Evolutionary conservation across 208 protist species (phyloP).

Genomic region (Leptomonas seymouri): DNA sequence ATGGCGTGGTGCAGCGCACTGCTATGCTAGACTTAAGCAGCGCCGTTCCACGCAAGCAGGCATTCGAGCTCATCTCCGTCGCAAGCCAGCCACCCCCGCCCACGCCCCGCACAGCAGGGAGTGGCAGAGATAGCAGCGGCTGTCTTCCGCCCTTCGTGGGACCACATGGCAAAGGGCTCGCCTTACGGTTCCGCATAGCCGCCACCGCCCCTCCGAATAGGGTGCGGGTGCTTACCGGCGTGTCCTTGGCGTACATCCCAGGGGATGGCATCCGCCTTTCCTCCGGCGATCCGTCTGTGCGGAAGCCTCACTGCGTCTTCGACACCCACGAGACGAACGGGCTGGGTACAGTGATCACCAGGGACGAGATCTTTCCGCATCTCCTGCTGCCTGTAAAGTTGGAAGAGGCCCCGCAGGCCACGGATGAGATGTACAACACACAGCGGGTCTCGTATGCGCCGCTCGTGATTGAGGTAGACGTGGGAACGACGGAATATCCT

Average conservation of each 20-base stretch:
- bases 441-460: conserved; percentile 32
- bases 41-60: conserved; percentile 27
- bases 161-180: conserved; percentile 4
- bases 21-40: conserved; percentile 47
- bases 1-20: conserved; percentile 43
- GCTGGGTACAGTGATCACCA: conserved; percentile 14
- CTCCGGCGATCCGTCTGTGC: not conserved
- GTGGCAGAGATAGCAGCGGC: not conserved
- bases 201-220: conserved; percentile 13
- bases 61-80: conserved; percentile 19
- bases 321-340: conserved; percentile 7
- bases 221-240: conserved; percentile 25
- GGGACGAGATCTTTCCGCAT: conserved; percentile 13
- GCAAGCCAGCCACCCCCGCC: not conserved
- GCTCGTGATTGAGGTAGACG: conserved; percentile 40
- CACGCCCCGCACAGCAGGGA: not conserved
- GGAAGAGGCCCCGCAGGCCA: not conserved
- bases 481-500: conserved; percentile 13
- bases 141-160: too few species aligned
- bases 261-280: conserved; percentile 20
- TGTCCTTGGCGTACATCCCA: conserved; percentile 11
- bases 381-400: conserved; percentile 10
- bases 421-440: not conserved
- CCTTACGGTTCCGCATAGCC: conserved; percentile 24
- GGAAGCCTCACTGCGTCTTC: conserved; percentile 12